Evolutionary conservation across 208 protist genomes (phyloP).

Genomic region (Leishmania braziliensis): DNA sequence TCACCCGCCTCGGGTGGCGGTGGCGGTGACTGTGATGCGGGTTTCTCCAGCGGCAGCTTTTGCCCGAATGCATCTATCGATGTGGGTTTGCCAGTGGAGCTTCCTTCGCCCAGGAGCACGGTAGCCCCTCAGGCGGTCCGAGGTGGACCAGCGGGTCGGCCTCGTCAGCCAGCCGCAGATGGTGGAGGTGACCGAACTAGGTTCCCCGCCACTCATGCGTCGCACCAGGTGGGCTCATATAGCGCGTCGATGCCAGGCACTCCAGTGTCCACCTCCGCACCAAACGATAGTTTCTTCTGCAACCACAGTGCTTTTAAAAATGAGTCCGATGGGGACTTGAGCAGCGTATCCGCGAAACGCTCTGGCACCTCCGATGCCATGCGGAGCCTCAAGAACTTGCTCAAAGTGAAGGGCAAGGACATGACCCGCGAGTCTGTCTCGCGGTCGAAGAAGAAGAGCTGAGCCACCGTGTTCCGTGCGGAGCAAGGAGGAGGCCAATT

Average conservation of each 20-base stretch:
- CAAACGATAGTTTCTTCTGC: not conserved
- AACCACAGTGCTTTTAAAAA: not conserved
- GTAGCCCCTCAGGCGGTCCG: not conserved
- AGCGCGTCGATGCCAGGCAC: not conserved
- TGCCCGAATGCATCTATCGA: not conserved
- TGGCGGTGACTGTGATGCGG: not conserved
- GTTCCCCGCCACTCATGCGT: not conserved
- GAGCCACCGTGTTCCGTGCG: not conserved
- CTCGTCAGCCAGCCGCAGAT: not conserved
- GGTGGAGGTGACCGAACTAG: not conserved
- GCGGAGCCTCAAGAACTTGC: conserved; percentile 28
- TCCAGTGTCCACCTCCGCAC: not conserved
- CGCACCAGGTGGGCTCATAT: too few species aligned
- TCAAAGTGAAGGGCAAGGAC: conserved; percentile 52
- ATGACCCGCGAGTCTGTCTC: conserved; percentile 41
- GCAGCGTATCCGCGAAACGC: not conserved
- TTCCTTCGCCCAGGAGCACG: not conserved
- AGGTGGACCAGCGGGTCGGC: not conserved
- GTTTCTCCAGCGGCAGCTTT: not conserved
- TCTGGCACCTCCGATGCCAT: conserved; percentile 5
- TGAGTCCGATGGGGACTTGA: conserved; percentile 20
- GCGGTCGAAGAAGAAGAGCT: conserved; percentile 25
- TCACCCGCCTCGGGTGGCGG: not conserved
- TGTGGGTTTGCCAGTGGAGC: not conserved
- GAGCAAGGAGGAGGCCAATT: conserved; percentile 3